Evolutionary conservation across 2,329 filamentous ascomycete genomes (phyloP), one percentile per base, ranked within the genome.

Genomic region (Botrytis porri): DNA sequence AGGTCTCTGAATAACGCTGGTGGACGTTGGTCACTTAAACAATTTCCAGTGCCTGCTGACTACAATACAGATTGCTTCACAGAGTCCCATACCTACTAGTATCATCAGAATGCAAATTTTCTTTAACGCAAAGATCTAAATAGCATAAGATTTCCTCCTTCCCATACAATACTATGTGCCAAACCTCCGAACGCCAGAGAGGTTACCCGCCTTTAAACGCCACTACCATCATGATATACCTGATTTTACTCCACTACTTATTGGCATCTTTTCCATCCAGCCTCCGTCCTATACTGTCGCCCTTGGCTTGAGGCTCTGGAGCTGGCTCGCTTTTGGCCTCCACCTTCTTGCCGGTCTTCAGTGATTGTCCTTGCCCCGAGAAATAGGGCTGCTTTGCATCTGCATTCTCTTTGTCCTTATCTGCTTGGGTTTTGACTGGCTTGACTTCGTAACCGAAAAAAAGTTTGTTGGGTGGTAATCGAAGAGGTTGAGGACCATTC

Each of bases 361-460:
- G 83, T 8, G 92, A 96, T 82, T 98, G 93, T 0, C 95, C 95
- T 76, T 93, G 89, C 0, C 95, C 95, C 7, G 91, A 89, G 82
- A 97, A 97, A 77, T 90, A 89, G n/a, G 92, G 91, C 76, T 89
- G 88, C 74, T 87, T 86, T 6, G 88, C 86, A n/a, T 89, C 86
- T 75, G 89, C 88, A 54, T 89, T 87, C 74, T 92, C 89, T 74
- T 90, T 86, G 69, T 89, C 88, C 80, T 89, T 90, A 73, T 93
- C 89, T 51, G 89, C 91, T 73, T 92, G 89, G 14, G 93, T 93
- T 84, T 94, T 95, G 60, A 97, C 86, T 0, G 95, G 95, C 82
- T 92, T 97, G 80, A 97, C 88, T 79, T 97, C 92, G 80, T 98
- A 99, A 4, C 96, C 96, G 76, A 99, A 97, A 85, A 99, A 99